Conservation (phyloP, 768 basidiomycete species). For the Auricularia sp. region DNA sequence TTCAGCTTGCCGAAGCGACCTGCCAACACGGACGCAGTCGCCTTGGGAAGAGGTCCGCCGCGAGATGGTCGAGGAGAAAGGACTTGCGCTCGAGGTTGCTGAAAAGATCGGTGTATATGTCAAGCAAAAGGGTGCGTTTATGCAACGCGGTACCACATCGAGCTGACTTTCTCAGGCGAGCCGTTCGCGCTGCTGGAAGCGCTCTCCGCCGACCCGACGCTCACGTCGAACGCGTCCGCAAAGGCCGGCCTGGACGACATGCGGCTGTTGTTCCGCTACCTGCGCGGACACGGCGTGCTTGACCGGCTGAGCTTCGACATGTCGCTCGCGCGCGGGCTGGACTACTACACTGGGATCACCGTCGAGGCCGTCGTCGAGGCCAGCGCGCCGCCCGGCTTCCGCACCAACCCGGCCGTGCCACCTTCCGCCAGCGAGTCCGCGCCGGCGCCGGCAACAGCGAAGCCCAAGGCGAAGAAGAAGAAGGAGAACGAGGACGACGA, state of each 20-base stretch:
- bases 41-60: conserved; percentile 88
- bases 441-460: conserved; percentile 22
- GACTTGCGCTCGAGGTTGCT: conserved; percentile 68
- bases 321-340: conserved; percentile 92
- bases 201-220: conserved; percentile 49
- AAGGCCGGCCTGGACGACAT: conserved; percentile 82
- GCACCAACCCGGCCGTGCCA: conserved; percentile 39
- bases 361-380: conserved; percentile 93
- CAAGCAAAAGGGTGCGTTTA: conserved; percentile 72
- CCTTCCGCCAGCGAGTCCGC: conserved; percentile 22
- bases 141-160: no score
- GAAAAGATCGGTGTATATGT: conserved; percentile 97
- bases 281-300: conserved; percentile 68
- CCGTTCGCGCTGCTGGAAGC: conserved; percentile 56
- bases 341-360: conserved; percentile 98
- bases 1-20: no score
- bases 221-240: conserved; percentile 65
- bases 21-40: no score
- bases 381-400: conserved; percentile 84
- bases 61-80: conserved; percentile 96
- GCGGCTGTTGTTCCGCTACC: conserved; percentile 70
- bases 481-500: conserved; percentile 31
- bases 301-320: conserved; percentile 95
- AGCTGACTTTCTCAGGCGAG: no score
- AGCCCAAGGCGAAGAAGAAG: conserved; percentile 25